Evolutionary conservation across 257 asterid genomes (phyloP).

Genomic region (Mitragyna speciosa): DNA sequence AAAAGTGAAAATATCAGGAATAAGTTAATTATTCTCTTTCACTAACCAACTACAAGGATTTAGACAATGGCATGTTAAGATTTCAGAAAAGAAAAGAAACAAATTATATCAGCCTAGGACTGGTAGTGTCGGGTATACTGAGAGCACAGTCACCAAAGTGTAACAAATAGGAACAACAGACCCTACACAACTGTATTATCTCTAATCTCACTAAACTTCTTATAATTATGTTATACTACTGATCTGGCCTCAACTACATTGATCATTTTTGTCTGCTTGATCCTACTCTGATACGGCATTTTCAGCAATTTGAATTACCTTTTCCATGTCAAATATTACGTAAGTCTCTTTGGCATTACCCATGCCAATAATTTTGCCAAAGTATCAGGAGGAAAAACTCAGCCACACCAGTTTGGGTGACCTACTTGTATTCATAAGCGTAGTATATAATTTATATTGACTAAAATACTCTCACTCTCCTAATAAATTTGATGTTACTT

Average conservation of each 20-base stretch:
- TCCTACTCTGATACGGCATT: not conserved
- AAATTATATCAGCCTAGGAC: not conserved
- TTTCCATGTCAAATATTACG: too few relatives aligned
- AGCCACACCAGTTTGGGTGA: too few relatives aligned
- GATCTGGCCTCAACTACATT: not conserved
- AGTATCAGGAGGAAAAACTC: too few relatives aligned
- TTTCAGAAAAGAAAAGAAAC: not conserved
- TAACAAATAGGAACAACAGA: not conserved
- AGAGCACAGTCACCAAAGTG: not conserved
- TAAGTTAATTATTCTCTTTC: not conserved
- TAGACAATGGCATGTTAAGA: not conserved
- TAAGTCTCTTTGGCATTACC: not conserved
- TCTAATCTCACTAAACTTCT: not conserved
- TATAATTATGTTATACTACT: not conserved
- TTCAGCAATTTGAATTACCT: not conserved
- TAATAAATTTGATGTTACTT: too few relatives aligned
- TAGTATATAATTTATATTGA: too few relatives aligned
- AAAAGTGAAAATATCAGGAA: not conserved
- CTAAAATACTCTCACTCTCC: too few relatives aligned
- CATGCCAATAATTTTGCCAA: not conserved
- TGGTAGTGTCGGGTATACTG: not conserved
- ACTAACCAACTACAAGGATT: not conserved
- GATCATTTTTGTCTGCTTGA: not conserved
- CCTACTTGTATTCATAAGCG: too few relatives aligned
- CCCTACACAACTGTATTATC: not conserved